Conservation (phyloP, 352 stramenopile species). For the Globisporangium cystogenes region DNA sequence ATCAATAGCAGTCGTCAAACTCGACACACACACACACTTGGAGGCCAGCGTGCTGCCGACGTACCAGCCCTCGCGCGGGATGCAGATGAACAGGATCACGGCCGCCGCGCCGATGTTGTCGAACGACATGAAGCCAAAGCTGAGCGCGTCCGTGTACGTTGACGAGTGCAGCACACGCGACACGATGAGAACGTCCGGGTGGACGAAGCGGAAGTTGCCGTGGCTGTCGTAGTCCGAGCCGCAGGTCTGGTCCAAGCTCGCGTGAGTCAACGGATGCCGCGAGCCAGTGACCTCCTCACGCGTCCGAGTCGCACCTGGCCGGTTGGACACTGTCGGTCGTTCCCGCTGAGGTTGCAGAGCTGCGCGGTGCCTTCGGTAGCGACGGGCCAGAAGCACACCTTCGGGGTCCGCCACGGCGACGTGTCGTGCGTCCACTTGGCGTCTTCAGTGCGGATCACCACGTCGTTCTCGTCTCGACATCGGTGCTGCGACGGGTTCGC, state of each 20-base stretch:
- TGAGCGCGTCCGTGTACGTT: constrained; percentile 67
- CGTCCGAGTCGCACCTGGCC: constrained; percentile 19
- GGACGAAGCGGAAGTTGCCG: constrained; percentile 61
- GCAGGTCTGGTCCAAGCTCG: constrained; percentile 20
- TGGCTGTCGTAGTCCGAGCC: constrained; percentile 57
- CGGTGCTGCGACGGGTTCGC: constrained; percentile 25
- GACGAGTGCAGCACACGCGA: constrained; percentile 26
- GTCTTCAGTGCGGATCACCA: constrained; percentile 25
- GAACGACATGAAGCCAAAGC: constrained; percentile 85
- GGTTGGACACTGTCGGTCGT: constrained; percentile 36
- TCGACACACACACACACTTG: too few relatives aligned
- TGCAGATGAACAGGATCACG: constrained; percentile 86
- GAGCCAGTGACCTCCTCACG: background rate
- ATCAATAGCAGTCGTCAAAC: background rate
- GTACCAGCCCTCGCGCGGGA: constrained; percentile 90
- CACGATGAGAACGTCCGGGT: constrained; percentile 28
- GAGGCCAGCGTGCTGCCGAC: background rate
- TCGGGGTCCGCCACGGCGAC: constrained; percentile 40
- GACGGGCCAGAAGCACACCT: constrained; percentile 87
- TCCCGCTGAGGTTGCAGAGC: constrained; percentile 44
- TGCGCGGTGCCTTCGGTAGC: constrained; percentile 51
- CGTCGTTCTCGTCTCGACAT: constrained; percentile 25
- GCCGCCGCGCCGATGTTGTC: constrained; percentile 83
- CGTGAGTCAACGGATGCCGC: background rate
- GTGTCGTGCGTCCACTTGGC: constrained; percentile 36